Evolutionary conservation across 805 yeast genomes (phyloP).

Genomic region (Candida schatavii): DNA sequence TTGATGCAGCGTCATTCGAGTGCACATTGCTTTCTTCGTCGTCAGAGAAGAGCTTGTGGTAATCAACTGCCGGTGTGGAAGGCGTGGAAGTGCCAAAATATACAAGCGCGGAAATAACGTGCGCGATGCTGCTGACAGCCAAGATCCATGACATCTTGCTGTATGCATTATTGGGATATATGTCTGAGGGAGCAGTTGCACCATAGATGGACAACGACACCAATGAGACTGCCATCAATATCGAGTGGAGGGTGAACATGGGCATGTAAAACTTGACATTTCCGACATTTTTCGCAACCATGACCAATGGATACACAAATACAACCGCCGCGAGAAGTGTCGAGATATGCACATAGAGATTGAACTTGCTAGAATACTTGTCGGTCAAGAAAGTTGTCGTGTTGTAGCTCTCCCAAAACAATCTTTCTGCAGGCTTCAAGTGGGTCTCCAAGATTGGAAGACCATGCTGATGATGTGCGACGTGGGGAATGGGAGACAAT

Average conservation of each 20-base stretch:
- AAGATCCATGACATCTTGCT: conserved; percentile 61
- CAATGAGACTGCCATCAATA: conserved; percentile 47
- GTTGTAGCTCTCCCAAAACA: conserved; percentile 76
- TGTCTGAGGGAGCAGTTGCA: conserved; percentile 49
- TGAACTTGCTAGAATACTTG: conserved; percentile 45
- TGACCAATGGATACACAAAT: conserved; percentile 62
- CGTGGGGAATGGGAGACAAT: conserved; percentile 33
- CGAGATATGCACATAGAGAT: conserved; percentile 54
- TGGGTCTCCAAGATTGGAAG: conserved; percentile 67
- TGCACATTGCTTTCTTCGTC: conserved; percentile 7
- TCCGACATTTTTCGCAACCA: conserved; percentile 60
- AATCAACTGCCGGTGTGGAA: conserved; percentile 21
- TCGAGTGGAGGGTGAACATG: conserved; percentile 49
- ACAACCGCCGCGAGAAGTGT: conserved; percentile 44
- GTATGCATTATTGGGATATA: conserved; percentile 80
- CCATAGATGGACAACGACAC: conserved; percentile 48
- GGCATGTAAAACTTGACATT: conserved; percentile 57
- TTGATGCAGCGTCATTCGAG: not conserved
- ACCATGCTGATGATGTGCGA: conserved; percentile 55
- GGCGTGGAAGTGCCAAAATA: conserved; percentile 44
- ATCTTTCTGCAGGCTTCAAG: conserved; percentile 66
- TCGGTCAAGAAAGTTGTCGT: conserved; percentile 71
- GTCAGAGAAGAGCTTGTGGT: conserved; percentile 3
- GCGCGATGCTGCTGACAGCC: conserved; percentile 50
- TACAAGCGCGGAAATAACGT: conserved; percentile 53